Percentiles rank a stretch among this genome's conserved stretches.
Evolutionary conservation across 2,329 filamentous ascomycete species (phyloP).

Genomic region (Cadophora sp.): DNA sequence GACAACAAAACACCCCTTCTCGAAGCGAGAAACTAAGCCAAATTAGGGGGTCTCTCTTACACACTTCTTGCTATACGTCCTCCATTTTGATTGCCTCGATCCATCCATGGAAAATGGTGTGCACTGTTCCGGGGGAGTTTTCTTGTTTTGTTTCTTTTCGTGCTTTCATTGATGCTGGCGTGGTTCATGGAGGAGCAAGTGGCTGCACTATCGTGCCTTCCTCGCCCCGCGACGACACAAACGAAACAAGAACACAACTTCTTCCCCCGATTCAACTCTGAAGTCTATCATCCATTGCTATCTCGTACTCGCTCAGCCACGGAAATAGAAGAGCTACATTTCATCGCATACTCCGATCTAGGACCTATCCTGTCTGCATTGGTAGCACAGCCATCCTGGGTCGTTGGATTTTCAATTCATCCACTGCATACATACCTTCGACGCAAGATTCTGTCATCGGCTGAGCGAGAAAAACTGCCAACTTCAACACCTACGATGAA

Average conservation of each 20-base stretch:
- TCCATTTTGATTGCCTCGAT: background rate
- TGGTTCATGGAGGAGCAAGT: background rate
- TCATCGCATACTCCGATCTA: background rate
- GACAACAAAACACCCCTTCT: background rate
- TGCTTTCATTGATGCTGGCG: background rate
- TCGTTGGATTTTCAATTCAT: background rate
- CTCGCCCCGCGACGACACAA: background rate
- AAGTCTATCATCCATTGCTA: background rate
- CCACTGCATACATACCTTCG: no score
- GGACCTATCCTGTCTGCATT: background rate
- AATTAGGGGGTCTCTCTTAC: background rate
- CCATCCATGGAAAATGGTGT: background rate
- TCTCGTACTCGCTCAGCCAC: background rate
- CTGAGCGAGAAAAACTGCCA: no score
- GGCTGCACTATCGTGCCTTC: background rate
- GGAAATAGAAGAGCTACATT: background rate
- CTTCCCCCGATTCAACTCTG: background rate
- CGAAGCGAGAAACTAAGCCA: background rate
- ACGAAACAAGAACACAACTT: background rate
- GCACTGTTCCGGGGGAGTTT: no score
- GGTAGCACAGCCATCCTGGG: background rate
- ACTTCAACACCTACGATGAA: background rate
- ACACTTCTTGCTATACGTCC: background rate
- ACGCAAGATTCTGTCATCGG: no score
- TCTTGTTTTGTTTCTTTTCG: background rate